Evolutionary conservation across 202 grass and related monocot species (phyloP).

Genomic region (Tripidium arundinaceum): DNA sequence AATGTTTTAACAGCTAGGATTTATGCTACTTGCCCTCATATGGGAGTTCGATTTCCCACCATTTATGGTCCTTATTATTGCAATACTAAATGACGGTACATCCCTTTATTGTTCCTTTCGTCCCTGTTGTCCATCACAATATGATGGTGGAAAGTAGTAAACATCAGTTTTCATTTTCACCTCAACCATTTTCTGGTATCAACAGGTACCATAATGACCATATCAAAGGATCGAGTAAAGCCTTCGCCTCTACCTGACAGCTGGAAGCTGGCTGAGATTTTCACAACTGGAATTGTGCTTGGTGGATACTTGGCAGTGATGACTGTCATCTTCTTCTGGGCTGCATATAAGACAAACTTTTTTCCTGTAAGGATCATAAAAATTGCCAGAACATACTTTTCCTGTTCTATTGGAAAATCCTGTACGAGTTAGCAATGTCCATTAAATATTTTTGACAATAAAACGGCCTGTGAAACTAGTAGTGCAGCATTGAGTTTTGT

Average conservation of each 20-base stretch:
- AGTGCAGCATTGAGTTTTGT: too few species aligned
- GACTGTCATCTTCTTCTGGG: slow-evolving; percentile 84
- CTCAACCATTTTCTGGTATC: too few species aligned
- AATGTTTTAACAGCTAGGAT: slow-evolving; percentile 54
- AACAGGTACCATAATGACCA: slow-evolving; percentile 86
- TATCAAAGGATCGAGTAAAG: slow-evolving; percentile 84
- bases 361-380: slow-evolving; percentile 55
- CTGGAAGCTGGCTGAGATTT: slow-evolving; percentile 81
- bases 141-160: not conserved
- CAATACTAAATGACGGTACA: slow-evolving; percentile 74
- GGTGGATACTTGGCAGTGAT: slow-evolving; percentile 72
- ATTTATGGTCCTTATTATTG: slow-evolving; percentile 87
- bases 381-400: too few species aligned
- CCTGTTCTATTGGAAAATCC: too few species aligned
- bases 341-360: slow-evolving; percentile 61
- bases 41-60: slow-evolving; percentile 86
- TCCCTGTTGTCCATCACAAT: too few species aligned
- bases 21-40: slow-evolving; percentile 76
- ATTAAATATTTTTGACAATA: not conserved
- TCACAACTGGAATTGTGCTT: slow-evolving; percentile 64
- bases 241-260: slow-evolving; percentile 71
- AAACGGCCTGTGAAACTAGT: too few species aligned
- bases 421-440: too few species aligned
- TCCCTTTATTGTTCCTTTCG: not conserved
- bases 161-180: too few species aligned